Percentiles rank a stretch among this genome's conserved stretches.
These are phyloP conservation scores for Trichoderma koningii DNA, from an alignment of 2,329 filamentous ascomycete species.

Conservation along the genomic window DNA sequence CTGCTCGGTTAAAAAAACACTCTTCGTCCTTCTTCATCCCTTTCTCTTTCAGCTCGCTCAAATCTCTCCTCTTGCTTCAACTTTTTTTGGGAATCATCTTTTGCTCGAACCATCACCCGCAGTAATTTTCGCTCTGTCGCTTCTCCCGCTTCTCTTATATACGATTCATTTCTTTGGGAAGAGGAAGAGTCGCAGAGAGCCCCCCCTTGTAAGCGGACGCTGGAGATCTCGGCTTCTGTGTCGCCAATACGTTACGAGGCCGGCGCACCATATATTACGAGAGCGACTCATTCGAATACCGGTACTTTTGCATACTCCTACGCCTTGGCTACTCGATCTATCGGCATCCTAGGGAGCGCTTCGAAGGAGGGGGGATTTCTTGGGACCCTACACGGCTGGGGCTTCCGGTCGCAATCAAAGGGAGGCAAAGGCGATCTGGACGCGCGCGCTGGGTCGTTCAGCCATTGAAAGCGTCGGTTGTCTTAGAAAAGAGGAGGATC, in stretches of 20 bases:
- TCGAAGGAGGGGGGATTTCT: background rate
- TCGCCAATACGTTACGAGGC: no score
- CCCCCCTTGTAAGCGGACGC: no score
- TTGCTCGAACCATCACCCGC: constrained; percentile 2
- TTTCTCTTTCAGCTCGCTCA: background rate
- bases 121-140: background rate
- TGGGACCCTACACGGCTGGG: background rate
- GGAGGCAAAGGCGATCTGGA: background rate
- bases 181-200: no score
- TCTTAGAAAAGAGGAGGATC: constrained; percentile 21
- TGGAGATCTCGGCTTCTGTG: no score
- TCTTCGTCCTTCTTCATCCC: background rate
- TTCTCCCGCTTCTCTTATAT: background rate
- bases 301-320: no score
- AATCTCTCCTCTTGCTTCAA: no score
- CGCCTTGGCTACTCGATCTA: background rate
- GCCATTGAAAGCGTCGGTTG: no score
- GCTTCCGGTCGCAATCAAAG: background rate
- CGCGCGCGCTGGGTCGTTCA: constrained; percentile 2
- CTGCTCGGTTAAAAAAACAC: background rate
- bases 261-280: no score
- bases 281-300: no score
- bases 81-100: background rate
- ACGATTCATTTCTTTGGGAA: background rate
- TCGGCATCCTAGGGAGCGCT: background rate